Evolutionary conservation across 2,329 filamentous ascomycete genomes (phyloP), one percentile per base, ranked within the genome.

Genomic region (Aspergillus tanneri): DNA sequence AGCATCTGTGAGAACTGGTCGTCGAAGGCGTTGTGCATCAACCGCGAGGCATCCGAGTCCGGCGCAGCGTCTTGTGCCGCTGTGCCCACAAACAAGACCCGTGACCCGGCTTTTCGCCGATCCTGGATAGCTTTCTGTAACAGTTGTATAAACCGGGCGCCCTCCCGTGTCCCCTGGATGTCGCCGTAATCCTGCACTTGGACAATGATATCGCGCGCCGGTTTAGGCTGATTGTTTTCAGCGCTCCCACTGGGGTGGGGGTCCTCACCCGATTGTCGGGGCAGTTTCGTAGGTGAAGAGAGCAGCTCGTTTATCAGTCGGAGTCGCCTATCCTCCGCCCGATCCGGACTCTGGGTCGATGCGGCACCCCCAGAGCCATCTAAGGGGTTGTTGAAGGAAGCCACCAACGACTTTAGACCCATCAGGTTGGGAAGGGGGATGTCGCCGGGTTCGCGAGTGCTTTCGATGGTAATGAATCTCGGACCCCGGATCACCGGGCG

Each of bases 151-250:
- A 97, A 80, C 18, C 80, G 77, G 2, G 81, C 77, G 9, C 90
- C 89, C 49, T 89, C 83, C 5, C 79, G 67, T 1, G 87, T 85
- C 62, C 81, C 80, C 58, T 79, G 82, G 7, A 99, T 76, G 54
- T 95, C 88, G 44, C 87, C 83, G 61, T 90, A 87, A 65, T 97
- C 89, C 63, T 87, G 82, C 10, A 96, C 73, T 58, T 89, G 89
- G 30, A 95, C 76, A 49, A 97, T 84, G 6, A 90, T 77, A 19
- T 76, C 63, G 60, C 63, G 58, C 44, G 7, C 12, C 24, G 27
- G 30, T 25, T 5, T 35, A 41, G 32, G 47, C 49, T 38, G 23
- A 10, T 49, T 16, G 14, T 47, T 44, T 44, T 55, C 35, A 14
- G 16, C 11, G 23, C 30, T 21, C 16, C 22, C 23, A 16, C 25